phyloP scores from a whole-genome alignment of 306 rosid species.

The Vigna nakashimae region DNA sequence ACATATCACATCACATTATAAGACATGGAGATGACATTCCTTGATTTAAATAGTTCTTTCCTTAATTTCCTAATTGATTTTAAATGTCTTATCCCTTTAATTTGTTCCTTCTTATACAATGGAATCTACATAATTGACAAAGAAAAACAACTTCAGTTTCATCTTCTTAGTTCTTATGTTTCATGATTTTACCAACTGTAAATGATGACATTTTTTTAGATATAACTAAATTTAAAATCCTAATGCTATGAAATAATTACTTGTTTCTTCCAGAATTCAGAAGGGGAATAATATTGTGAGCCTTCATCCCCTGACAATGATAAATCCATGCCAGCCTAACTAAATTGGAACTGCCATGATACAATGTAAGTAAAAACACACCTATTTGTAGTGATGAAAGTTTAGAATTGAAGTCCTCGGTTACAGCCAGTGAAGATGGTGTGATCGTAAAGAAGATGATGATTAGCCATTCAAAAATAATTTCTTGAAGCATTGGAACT shows the following conservation, averaged over 20 bases:
- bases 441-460: slow-evolving; percentile 77
- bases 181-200: neutral
- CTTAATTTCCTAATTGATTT: neutral
- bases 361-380: slow-evolving; percentile 35
- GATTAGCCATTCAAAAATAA: slow-evolving; percentile 82
- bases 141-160: neutral
- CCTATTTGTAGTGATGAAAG: slow-evolving; percentile 90
- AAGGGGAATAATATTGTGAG: neutral
- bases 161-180: neutral
- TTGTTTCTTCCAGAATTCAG: neutral
- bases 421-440: slow-evolving; percentile 71
- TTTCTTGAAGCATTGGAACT: slow-evolving; percentile 90
- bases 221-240: neutral
- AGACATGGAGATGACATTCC: neutral
- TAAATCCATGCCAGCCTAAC: slow-evolving; percentile 4
- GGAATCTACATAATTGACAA: neutral
- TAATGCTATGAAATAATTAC: neutral
- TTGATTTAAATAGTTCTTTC: neutral
- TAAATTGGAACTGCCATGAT: slow-evolving; percentile 24
- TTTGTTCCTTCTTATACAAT: neutral
- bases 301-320: slow-evolving; percentile 1
- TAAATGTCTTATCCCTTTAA: neutral
- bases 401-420: slow-evolving; percentile 88
- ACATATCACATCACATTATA: neutral
- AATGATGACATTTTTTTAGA: neutral